Evolutionary conservation across 768 basidiomycete genomes (phyloP).

Genomic region (Russula ochroleuca): DNA sequence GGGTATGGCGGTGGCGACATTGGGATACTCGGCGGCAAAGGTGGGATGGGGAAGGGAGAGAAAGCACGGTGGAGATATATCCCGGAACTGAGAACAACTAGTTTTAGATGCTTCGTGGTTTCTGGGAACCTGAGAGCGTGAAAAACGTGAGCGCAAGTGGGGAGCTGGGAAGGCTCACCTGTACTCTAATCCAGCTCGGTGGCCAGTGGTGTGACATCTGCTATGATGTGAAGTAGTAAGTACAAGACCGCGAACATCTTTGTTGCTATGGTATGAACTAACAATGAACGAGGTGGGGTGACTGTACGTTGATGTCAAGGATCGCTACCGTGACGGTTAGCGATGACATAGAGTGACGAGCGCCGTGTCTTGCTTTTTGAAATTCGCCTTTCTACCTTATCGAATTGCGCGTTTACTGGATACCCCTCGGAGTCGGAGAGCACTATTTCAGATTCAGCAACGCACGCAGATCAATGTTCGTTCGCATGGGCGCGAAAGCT

Average conservation of each 20-base stretch:
- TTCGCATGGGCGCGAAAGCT: too few relatives aligned
- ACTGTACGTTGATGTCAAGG: slow-evolving; percentile 77
- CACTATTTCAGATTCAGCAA: too few relatives aligned
- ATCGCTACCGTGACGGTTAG: too few relatives aligned
- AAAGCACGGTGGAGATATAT: slow-evolving; percentile 66
- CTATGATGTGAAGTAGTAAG: slow-evolving; percentile 76
- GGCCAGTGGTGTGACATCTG: slow-evolving; percentile 83
- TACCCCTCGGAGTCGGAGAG: too few relatives aligned
- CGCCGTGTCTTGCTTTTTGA: too few relatives aligned
- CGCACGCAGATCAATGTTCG: too few relatives aligned
- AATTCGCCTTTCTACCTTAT: too few relatives aligned
- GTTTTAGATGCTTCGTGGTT: slow-evolving; percentile 65
- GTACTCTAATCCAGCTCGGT: slow-evolving; percentile 80
- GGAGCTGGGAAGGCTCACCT: slow-evolving; percentile 43
- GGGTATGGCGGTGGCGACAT: slow-evolving; percentile 48
- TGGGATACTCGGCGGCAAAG: slow-evolving; percentile 54
- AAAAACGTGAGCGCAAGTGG: neutral
- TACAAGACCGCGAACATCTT: slow-evolving; percentile 88
- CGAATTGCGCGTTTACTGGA: too few relatives aligned
- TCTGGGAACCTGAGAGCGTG: slow-evolving; percentile 43
- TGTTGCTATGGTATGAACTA: slow-evolving; percentile 10
- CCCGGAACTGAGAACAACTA: slow-evolving; percentile 84
- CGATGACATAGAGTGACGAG: too few relatives aligned
- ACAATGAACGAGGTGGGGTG: neutral
- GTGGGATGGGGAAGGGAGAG: slow-evolving; percentile 68